Evolutionary conservation across 2,329 filamentous ascomycete species (phyloP), one percentile per base, ranked within the genome.

Genomic region (Penicillium aurantiogriseum): DNA sequence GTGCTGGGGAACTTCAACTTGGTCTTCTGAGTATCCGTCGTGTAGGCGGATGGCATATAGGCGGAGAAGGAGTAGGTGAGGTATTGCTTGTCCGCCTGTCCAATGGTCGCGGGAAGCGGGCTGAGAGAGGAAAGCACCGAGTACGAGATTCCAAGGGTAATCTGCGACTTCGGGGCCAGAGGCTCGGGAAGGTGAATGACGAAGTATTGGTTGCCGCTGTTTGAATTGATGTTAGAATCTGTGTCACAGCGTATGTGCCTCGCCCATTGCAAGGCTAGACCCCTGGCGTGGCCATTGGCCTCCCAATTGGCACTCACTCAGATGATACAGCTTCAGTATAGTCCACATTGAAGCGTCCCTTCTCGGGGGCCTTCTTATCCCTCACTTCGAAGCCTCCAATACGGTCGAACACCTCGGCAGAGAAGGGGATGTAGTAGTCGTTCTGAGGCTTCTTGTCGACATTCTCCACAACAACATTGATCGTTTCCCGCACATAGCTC

Each of bases 391-490:
- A 79, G 39, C 89, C 91, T 63, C 93, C 94, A 61, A 97, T 80
- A 63, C 85, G 87, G 63, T 85, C 83, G 68, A 96, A 85, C 75
- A 91, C 81, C 62, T 88, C 84, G 58, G 87, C 81, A 56, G 90
- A 88, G 72, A 99, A 96, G 4, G 92, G 90, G 52, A 99, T 70
- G 76, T 88, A 97, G 83, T 99, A 99, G 76, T 96, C 89, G 73
- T 86, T 85, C 73, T 97, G 92, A 19, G 92, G 84, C 64, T 88
- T 80, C 60, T 84, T 82, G 70, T 88, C 90, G 65, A 90, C 81
- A 75, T 99, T 99, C 80, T 97, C 89, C 62, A 99, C 86, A 51
- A 96, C 82, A n/a, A 96, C 88, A 77, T 97, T 97, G 81, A 97
- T 86, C 15, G 88, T 89, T 77, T 97, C 93, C 72, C 92, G 88